These are phyloP conservation scores for Diutina pseudorugosa DNA, from an alignment of 1,139 yeast species.

Conservation along the genomic window DNA sequence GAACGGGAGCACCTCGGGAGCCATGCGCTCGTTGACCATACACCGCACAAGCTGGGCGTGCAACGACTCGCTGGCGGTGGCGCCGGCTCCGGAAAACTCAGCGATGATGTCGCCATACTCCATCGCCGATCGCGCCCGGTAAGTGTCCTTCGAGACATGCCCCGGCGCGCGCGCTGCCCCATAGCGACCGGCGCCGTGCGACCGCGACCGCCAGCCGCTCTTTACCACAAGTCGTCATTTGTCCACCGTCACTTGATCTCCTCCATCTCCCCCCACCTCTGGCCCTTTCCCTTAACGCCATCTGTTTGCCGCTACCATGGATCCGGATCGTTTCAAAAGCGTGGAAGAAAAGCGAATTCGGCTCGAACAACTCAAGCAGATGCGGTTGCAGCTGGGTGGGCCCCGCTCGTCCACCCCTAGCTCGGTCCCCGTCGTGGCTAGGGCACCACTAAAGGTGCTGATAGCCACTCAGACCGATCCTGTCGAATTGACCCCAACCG, in stretches of 20 bases:
- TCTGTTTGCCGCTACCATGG: not conserved
- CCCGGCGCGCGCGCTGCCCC: not conserved
- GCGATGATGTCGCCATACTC: conserved; percentile 2
- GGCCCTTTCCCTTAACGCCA: not conserved
- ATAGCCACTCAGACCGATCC: not conserved
- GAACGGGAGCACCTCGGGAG: conserved; percentile 75
- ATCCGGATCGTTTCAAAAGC: not conserved
- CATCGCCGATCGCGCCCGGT: not conserved
- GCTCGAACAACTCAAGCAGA: not conserved
- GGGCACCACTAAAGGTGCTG: not conserved
- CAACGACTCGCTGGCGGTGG: conserved; percentile 6
- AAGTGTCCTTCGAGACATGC: not conserved
- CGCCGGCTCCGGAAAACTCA: not conserved
- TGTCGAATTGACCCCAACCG: not conserved
- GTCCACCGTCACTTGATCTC: not conserved
- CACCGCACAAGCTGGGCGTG: conserved; percentile 38
- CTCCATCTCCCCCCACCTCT: too few species aligned
- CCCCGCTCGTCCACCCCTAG: not conserved
- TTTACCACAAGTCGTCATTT: not conserved
- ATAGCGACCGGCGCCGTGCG: not conserved
- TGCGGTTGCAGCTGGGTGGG: not conserved
- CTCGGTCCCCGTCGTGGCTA: not conserved
- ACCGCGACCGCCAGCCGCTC: not conserved
- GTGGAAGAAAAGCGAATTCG: not conserved
- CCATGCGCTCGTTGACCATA: conserved; percentile 77